Evolutionary conservation across 768 basidiomycete species (phyloP), one percentile per base, ranked within the genome.

Genomic region (Rhodotorula sphaerocarpa): DNA sequence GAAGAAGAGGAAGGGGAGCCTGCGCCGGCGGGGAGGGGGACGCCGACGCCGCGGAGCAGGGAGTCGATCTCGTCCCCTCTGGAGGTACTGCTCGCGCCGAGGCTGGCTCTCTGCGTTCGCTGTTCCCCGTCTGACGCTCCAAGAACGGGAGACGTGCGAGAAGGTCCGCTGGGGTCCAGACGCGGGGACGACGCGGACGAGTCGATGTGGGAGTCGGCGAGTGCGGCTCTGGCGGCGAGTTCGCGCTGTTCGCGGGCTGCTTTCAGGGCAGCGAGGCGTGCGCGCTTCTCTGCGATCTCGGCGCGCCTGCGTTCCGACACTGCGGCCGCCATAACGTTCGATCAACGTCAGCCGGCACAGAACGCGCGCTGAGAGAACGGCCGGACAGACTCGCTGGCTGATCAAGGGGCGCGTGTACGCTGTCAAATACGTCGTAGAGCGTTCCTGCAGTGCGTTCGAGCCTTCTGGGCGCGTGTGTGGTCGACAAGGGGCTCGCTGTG

Each of bases 251-350:
- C 67, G 33, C 71, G 63, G 1, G 71, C 67, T 7, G 31, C 34
- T 31, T 61, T 59, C 41, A 95, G 79, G 66, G 89, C 88, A 53
- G 84, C 88, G 39, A 96, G 84, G 75, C 90, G 91, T 16, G 84
- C 83, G 65, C 85, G 79, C 77, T 96, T 97, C 30, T 85, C 87
- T 75, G 90, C 90, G 63, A 96, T 87, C 77, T 95, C 91, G 72
- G 84, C 84, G 2, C 59, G 41, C 3, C 65, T 44, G 0, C 68
- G 55, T 45, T 69, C 63, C 5, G 36, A 25, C 52, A 53, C 34
- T 20, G 56, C 20, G 7, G 7, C n/a, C n/a, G n/a, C n/a, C n/a
- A n/a, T n/a, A 12, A 42, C n/a, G 28, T 33, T n/a, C 7, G 47
- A 20, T 2, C 9, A 23, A 7, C 25, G 33, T 27, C 47, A 46